A percentile compares a stretch with the other conserved stretches of the same genome.
phyloP scores from a whole-genome alignment of 2,329 filamentous ascomycete genomes.

The Colletotrichum truncatum region DNA sequence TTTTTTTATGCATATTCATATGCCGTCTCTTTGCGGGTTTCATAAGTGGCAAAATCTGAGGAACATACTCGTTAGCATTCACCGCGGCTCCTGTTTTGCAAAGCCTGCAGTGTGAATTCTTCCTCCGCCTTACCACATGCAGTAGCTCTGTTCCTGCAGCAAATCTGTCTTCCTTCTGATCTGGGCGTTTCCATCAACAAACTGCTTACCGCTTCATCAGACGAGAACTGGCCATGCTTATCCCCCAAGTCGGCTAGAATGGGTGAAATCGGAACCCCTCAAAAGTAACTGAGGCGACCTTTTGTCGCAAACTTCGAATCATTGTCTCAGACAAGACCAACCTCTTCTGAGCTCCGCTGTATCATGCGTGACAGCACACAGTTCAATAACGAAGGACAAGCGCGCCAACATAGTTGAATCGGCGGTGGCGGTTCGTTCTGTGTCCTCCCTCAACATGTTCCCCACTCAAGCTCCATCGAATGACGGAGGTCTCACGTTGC shows the following conservation, averaged over 20 bases:
- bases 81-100: no score
- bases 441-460: slow-evolving; percentile 24
- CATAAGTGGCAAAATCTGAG: not conserved
- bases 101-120: not conserved
- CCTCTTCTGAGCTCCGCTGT: not conserved
- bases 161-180: not conserved
- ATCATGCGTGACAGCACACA: not conserved
- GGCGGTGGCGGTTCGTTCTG: slow-evolving; percentile 12
- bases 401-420: not conserved
- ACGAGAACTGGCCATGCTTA: not conserved
- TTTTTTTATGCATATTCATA: not conserved
- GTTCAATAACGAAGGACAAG: not conserved
- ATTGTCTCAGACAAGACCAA: slow-evolving; percentile 2
- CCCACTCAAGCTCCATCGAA: slow-evolving; percentile 24
- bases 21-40: not conserved
- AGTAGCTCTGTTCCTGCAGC: slow-evolving; percentile 27
- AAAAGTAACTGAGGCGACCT: not conserved
- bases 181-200: not conserved
- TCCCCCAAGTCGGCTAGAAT: not conserved
- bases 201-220: slow-evolving; percentile 11
- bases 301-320: not conserved
- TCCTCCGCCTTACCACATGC: not conserved
- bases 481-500: slow-evolving; percentile 28
- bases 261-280: not conserved
- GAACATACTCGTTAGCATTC: not conserved